phyloP scores from a whole-genome alignment of 2,329 filamentous ascomycete species.

The Tolypocladium capitatum region DNA sequence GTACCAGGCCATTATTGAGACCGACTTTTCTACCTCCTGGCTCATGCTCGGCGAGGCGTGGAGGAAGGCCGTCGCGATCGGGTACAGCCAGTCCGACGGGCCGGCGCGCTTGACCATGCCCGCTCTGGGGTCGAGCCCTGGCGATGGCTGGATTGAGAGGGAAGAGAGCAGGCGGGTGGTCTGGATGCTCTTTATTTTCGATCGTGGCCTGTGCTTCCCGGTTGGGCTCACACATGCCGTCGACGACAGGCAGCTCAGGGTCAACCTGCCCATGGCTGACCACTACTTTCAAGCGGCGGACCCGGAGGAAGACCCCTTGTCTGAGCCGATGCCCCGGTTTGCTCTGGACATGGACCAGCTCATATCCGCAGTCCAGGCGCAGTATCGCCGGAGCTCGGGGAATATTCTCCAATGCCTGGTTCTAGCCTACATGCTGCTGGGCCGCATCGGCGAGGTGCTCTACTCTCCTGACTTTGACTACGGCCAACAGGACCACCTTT shows the following conservation, averaged over 20 bases:
- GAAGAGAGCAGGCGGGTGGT: slow-evolving; percentile 10
- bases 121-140: slow-evolving; percentile 3
- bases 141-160: slow-evolving; percentile 6
- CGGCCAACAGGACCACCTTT: slow-evolving; percentile 1
- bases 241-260: slow-evolving; percentile 10
- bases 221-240: slow-evolving; percentile 11
- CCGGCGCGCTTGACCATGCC: neutral
- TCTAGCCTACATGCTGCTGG: slow-evolving; percentile 9
- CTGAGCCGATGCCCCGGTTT: neutral
- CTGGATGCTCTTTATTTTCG: slow-evolving; percentile 12
- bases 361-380: slow-evolving; percentile 6
- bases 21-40: slow-evolving; percentile 9
- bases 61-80: slow-evolving; percentile 10
- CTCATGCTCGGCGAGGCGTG: slow-evolving; percentile 11
- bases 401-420: slow-evolving; percentile 10
- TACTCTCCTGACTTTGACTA: slow-evolving; percentile 5
- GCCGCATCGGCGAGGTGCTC: slow-evolving; percentile 8
- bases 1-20: slow-evolving; percentile 8
- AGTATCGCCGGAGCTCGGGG: slow-evolving; percentile 1
- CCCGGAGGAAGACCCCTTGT: neutral
- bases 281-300: slow-evolving; percentile 5
- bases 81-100: slow-evolving; percentile 6
- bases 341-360: slow-evolving; percentile 7
- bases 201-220: slow-evolving; percentile 12
- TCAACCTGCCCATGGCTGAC: slow-evolving; percentile 11